Evolutionary conservation across 371 early-diverging fungal genomes (phyloP), one percentile per base, ranked within the genome.

Genomic region (Mortierella sp.): DNA sequence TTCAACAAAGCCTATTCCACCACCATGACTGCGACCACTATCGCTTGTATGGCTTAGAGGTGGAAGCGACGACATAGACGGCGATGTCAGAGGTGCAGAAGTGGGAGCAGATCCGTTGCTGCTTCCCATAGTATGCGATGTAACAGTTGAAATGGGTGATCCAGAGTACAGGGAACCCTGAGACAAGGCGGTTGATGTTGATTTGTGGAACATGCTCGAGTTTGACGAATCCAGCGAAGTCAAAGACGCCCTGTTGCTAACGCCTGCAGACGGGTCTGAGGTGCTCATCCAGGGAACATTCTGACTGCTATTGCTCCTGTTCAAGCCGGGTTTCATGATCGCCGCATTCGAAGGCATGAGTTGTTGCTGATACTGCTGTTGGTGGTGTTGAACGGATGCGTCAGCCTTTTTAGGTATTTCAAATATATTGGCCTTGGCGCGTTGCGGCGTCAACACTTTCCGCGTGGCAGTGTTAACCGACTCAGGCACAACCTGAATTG

Each of bases 131-230:
- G 75, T 73, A 23, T 55, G 54, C 9, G 51, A 50, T 4, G 75
- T 73, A 59, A 66, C 58, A 32, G 64, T 63, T 31, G 75, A 75
- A n/a, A n/a, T n/a, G 15, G 64, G 76, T 1, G 76, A 76, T 12
- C 65, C 70, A 1, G 54, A 47, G 49, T 49, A 46, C 27, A 32
- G 30, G 24, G 30, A 26, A 11, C 26, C 50, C 23, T 41, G 39
- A 14, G 50, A 26, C 14, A 47, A 6, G 2, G 61, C 56, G 0
- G 50, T 56, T 1, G 59, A 28, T 9, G 46, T 59, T 9, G 71
- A 64, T 44, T 47, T 52, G 2, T 52, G 49, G 31, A 64, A 44
- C 15, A 64, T 28, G 23, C 61, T 69, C 21, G 70, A 76, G 17
- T 15, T 49, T 6, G 76, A 47, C 3, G 76, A 76, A 7, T 68